Evolutionary conservation across 2,329 filamentous ascomycete species (phyloP).

Genomic region (Coniella lustricola): DNA sequence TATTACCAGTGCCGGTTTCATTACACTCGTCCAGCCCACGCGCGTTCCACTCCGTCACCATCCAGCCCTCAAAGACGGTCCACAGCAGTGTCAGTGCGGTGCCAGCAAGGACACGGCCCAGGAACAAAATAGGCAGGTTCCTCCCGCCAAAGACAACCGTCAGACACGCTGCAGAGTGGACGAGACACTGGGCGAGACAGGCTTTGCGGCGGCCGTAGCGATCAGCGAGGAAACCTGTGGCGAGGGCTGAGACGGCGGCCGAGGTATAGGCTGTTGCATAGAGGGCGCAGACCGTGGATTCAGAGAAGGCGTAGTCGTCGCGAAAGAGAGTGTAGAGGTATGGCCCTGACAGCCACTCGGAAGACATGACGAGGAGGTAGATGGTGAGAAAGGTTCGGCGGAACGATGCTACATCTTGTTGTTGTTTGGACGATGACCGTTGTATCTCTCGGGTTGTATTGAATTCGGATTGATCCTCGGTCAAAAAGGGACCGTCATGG

Average conservation of each 20-base stretch:
- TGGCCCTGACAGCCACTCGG: constrained; percentile 16
- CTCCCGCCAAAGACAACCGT: constrained; percentile 13
- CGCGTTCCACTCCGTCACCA: constrained; percentile 48
- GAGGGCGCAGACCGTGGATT: constrained; percentile 14
- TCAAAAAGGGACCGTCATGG: background rate
- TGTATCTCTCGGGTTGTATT: background rate
- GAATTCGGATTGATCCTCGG: background rate
- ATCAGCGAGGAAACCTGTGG: constrained; percentile 16
- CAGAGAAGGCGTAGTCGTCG: constrained; percentile 16
- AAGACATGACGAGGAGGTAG: constrained; percentile 18
- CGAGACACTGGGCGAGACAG: constrained; percentile 14
- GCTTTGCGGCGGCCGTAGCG: constrained; percentile 16
- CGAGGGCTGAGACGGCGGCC: constrained; percentile 17
- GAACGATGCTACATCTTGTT: constrained; percentile 5
- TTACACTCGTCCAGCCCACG: constrained; percentile 30
- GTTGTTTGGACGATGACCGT: background rate
- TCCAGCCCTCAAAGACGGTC: constrained; percentile 53
- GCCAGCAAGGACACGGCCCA: constrained; percentile 41
- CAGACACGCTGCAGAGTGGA: constrained; percentile 15
- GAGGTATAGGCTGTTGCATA: constrained; percentile 17
- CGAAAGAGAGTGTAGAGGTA: constrained; percentile 18
- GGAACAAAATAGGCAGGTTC: constrained; percentile 13
- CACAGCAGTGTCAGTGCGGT: constrained; percentile 47
- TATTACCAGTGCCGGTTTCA: constrained; percentile 10
- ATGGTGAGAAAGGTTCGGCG: constrained; percentile 14